Evolutionary conservation across 768 basidiomycete genomes (phyloP).

Genomic region (Trametes punicea): DNA sequence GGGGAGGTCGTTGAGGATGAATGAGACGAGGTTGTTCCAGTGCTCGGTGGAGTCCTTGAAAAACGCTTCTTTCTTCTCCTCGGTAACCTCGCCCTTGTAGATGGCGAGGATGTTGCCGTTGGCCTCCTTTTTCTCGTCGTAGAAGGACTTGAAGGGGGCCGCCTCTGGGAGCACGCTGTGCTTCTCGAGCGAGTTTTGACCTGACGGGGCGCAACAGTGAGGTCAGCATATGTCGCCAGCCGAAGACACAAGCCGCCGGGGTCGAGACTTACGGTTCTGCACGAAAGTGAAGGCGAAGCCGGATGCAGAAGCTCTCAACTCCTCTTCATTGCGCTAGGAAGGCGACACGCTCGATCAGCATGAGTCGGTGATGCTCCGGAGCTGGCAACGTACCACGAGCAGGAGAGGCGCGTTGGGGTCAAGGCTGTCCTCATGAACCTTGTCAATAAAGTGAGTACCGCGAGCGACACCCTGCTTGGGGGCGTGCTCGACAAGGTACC

Average conservation of each 20-base stretch:
- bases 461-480: conserved; percentile 33
- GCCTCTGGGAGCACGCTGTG: conserved; percentile 34
- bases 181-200: conserved; percentile 42
- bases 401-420: conserved; percentile 54
- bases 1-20: conserved; percentile 41
- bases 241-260: no score
- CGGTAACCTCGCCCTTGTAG: conserved; percentile 38
- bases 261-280: conserved; percentile 42
- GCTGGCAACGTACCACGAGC: conserved; percentile 32
- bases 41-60: conserved; percentile 37
- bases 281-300: conserved; percentile 37
- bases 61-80: conserved; percentile 36
- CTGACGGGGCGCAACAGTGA: conserved; percentile 26
- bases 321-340: conserved; percentile 44
- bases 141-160: conserved; percentile 40
- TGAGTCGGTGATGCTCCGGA: background rate
- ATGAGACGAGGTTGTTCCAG: conserved; percentile 36
- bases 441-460: conserved; percentile 34
- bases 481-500: conserved; percentile 40
- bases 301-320: conserved; percentile 37
- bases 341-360: background rate
- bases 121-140: conserved; percentile 37
- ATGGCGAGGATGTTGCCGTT: conserved; percentile 42
- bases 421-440: conserved; percentile 42
- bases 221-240: no score